Conservation (phyloP, 257 asterid genomes). For the Marsdenia floribunda region DNA sequence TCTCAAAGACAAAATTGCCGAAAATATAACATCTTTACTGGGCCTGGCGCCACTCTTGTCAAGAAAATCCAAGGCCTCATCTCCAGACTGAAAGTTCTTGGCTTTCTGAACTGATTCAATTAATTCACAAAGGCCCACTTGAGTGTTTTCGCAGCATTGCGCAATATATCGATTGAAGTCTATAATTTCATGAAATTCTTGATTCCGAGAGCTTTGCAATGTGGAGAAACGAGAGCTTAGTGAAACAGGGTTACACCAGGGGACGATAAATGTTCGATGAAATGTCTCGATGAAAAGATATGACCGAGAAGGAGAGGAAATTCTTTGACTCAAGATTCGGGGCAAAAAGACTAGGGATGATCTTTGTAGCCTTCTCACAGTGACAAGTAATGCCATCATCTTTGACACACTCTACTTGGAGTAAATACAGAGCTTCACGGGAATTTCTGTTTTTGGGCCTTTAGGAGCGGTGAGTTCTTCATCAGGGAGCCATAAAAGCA, state of each 20-base stretch:
- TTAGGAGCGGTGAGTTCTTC: neutral
- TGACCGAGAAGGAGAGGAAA: neutral
- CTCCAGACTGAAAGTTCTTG: conserved; percentile 54
- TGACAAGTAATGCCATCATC: conserved; percentile 33
- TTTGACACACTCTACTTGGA: neutral
- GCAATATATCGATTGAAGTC: conserved; percentile 26
- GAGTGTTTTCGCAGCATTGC: conserved; percentile 20
- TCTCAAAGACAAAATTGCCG: conserved; percentile 59
- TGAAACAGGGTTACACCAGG: neutral
- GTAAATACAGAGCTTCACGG: neutral
- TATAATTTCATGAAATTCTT: conserved; percentile 20
- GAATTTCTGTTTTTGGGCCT: neutral
- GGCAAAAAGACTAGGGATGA: conserved; percentile 18
- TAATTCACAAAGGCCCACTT: conserved; percentile 29
- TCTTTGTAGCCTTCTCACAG: conserved; percentile 32
- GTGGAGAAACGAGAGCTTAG: conserved; percentile 18
- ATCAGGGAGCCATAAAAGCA: neutral
- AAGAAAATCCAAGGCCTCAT: conserved; percentile 70
- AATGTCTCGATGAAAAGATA: conserved; percentile 41
- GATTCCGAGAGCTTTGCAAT: conserved; percentile 12
- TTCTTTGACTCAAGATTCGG: conserved; percentile 19
- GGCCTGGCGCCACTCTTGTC: conserved; percentile 50
- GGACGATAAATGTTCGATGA: conserved; percentile 44
- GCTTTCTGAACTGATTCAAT: conserved; percentile 42
- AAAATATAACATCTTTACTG: conserved; percentile 44